Conservation (phyloP, 2,329 filamentous ascomycete genomes). For the Curvularia eragrostidis region DNA sequence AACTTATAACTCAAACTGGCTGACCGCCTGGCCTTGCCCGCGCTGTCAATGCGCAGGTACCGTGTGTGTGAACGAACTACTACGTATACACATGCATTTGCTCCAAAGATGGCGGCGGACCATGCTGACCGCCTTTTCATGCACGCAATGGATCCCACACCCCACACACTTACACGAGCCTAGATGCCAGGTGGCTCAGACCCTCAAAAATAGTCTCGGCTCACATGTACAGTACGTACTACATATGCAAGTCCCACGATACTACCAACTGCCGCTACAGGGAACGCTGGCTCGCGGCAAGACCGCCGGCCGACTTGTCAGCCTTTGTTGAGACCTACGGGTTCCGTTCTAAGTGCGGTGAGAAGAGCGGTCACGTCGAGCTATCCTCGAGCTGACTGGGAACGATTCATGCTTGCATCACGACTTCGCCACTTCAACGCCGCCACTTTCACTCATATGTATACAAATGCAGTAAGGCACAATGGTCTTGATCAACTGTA, state of each 20-base stretch:
- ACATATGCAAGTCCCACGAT: conserved; percentile 11
- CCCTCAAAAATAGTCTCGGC: background rate
- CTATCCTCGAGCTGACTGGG: background rate
- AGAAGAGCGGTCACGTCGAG: conserved; percentile 23
- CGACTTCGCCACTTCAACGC: background rate
- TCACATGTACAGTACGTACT: background rate
- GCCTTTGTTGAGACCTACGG: conserved; percentile 9
- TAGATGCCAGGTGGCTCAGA: background rate
- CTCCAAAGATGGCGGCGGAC: background rate
- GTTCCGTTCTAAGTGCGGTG: conserved; percentile 13
- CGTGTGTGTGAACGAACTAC: conserved; percentile 3
- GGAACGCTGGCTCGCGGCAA: conserved; percentile 11
- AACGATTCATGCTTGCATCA: background rate
- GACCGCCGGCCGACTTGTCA: background rate
- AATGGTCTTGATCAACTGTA: background rate
- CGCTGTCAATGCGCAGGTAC: conserved; percentile 1
- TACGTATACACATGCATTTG: background rate
- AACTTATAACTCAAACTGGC: too few relatives aligned
- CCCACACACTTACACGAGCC: background rate
- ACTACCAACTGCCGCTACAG: conserved; percentile 15
- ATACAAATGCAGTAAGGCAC: background rate
- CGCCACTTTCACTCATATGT: background rate
- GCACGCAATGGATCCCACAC: conserved; percentile 17
- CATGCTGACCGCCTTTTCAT: conserved; percentile 26
- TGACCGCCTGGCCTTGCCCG: too few relatives aligned